Evolutionary conservation across 1,139 yeast genomes (phyloP).

Genomic region (Candida smagusa): DNA sequence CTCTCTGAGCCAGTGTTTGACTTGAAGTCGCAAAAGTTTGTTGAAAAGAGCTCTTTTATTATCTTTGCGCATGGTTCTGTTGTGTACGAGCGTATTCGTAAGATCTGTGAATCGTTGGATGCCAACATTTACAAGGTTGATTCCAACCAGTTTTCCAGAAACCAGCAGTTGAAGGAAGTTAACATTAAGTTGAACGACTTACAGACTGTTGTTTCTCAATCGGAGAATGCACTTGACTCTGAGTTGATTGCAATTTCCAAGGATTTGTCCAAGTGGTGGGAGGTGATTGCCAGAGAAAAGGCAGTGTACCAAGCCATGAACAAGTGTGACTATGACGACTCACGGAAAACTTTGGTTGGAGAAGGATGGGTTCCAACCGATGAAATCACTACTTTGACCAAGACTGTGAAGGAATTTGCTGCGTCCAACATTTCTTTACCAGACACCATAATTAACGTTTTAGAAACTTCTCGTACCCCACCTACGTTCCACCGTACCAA

Average conservation of each 20-base stretch:
- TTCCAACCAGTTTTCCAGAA: slow-evolving; percentile 24
- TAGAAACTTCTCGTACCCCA: slow-evolving; percentile 66
- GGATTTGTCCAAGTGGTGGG: slow-evolving; percentile 70
- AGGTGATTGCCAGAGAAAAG: slow-evolving; percentile 65
- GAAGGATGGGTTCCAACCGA: slow-evolving; percentile 82
- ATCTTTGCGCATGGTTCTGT: slow-evolving; percentile 45
- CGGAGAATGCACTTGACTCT: slow-evolving; percentile 59
- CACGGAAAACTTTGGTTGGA: slow-evolving; percentile 62
- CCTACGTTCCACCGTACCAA: slow-evolving; percentile 79
- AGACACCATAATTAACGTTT: slow-evolving; percentile 53
- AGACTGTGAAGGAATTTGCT: slow-evolving; percentile 30
- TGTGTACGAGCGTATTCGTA: slow-evolving; percentile 38
- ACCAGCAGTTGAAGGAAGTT: slow-evolving; percentile 53
- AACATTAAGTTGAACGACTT: slow-evolving; percentile 57
- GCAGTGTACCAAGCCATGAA: slow-evolving; percentile 68
- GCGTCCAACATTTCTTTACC: slow-evolving; percentile 13
- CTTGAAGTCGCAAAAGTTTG: slow-evolving; percentile 28
- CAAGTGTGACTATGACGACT: slow-evolving; percentile 60
- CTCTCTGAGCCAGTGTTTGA: slow-evolving; percentile 54
- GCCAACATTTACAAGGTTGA: slow-evolving; percentile 43
- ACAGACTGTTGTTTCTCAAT: slow-evolving; percentile 50
- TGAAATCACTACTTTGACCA: slow-evolving; percentile 41
- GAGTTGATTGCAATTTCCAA: slow-evolving; percentile 72
- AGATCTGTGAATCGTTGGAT: slow-evolving; percentile 46
- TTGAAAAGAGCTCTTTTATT: slow-evolving; percentile 41